These are phyloP conservation scores for Kwoniella dejecticola DNA, from an alignment of 768 basidiomycete genomes.

Conservation along the genomic window DNA sequence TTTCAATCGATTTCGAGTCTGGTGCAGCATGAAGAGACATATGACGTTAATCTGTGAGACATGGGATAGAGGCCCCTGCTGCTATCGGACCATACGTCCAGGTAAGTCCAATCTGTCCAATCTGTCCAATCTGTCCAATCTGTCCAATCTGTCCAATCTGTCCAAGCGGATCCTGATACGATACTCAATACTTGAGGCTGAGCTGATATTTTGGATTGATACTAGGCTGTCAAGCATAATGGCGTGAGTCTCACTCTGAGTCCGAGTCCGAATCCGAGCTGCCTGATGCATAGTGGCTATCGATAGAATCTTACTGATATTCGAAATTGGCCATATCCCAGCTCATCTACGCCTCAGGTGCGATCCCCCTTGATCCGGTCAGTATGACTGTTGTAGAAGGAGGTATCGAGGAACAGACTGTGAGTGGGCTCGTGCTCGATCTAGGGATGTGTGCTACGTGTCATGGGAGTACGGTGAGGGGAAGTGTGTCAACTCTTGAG, in stretches of 20 bases:
- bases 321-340: no score
- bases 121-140: no score
- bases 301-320: no score
- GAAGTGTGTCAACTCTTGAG: neutral
- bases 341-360: conserved; percentile 84
- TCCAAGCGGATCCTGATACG: no score
- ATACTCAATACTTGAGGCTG: no score
- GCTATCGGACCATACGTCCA: conserved; percentile 65
- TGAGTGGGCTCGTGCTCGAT: conserved; percentile 30
- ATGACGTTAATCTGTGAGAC: neutral
- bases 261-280: neutral
- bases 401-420: conserved; percentile 72
- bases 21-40: neutral
- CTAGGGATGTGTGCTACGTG: no score
- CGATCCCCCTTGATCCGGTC: conserved; percentile 76
- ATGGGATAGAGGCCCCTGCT: conserved; percentile 51
- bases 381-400: conserved; percentile 75
- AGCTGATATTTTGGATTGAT: no score
- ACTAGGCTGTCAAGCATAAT: conserved; percentile 74
- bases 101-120: conserved; percentile 21
- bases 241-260: conserved; percentile 56
- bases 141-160: no score
- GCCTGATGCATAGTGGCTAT: neutral
- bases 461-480: neutral
- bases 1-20: neutral